Base-by-base conservation (phyloP, 352 stramenopile species). In the Globisporangium nunn region DNA sequence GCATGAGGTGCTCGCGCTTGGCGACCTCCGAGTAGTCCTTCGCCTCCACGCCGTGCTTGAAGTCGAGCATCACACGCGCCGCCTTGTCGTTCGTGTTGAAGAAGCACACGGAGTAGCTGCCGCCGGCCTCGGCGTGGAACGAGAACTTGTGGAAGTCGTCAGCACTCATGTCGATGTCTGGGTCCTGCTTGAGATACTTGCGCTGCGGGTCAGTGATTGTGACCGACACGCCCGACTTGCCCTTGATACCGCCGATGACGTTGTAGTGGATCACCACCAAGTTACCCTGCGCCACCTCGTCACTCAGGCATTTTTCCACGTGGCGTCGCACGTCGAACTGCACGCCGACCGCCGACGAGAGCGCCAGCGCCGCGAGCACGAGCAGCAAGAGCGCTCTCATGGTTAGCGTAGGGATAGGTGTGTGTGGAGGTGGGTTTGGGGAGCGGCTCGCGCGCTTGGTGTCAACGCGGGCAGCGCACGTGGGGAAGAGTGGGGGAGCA, bases 21-120 rank as follows among this genome's bases (percentile, higher is more conserved):
- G 86, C 86, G 33, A 94, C 81, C 55, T 94, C 85, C 33, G 83
- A 82, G 71, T 93, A 94, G 62, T 96, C 86, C 67, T 94, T 94
- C 52, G 86, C 84, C 56, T 94, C 82, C 23, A 94, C 82, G 44
- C 86, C 86, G 67, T 91, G 78, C 65, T 93, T 93, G 61, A 94
- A 92, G 60, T 94, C 83, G 41, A 96, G 69, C 76, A 85, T 77
- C n/a, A 91, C 70, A 50, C 85, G 86, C 60, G 72, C 70, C 11
- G 70, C 58, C 57, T 73, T 85, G 59, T 90, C 78, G 66, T 92
- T 89, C 58, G 58, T 70, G 70, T 95, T 95, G 58, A 75, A 75
- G 55, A 95, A 93, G 68, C 85, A 95, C 58, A 91, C 81, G 40
- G 71, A 63, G 63, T 90, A 91, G 62, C 69, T 88, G 29, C 84